Evolutionary conservation across 306 rosid species (phyloP).

Genomic region (Begonia loranthoides): DNA sequence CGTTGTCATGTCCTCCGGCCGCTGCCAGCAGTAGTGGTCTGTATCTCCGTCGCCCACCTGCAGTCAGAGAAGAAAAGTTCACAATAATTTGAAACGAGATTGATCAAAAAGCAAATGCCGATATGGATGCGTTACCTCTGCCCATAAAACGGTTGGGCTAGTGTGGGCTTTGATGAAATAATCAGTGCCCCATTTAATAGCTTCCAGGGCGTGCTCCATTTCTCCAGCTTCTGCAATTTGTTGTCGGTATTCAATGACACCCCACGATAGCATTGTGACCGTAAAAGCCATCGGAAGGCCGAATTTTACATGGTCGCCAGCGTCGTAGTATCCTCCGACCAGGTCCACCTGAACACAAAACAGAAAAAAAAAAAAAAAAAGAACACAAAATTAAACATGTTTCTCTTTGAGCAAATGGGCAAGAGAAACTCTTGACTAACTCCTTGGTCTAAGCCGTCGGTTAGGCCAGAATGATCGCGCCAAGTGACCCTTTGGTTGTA

Average conservation of each 20-base stretch:
- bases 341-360: constrained; percentile 51
- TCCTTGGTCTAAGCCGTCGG: constrained; percentile 77
- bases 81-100: background rate
- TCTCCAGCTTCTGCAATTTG: constrained; percentile 41
- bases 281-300: constrained; percentile 89
- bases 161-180: constrained; percentile 81
- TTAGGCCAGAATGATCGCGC: constrained; percentile 79
- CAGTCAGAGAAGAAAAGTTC: background rate
- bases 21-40: constrained; percentile 90
- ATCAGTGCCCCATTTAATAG: constrained; percentile 91
- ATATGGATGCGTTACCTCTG: constrained; percentile 22
- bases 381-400: background rate
- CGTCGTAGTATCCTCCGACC: constrained; percentile 90
- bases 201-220: constrained; percentile 55
- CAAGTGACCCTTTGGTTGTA: constrained; percentile 63
- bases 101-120: background rate
- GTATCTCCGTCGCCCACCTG: constrained; percentile 83
- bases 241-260: constrained; percentile 43
- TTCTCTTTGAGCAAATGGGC: background rate
- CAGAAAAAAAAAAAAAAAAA: background rate
- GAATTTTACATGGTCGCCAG: constrained; percentile 82
- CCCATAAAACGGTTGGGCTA: constrained; percentile 65
- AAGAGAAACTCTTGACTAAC: constrained; percentile 10
- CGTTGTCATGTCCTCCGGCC: constrained; percentile 83
- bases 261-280: constrained; percentile 74